phyloP scores from a whole-genome alignment of 176 grass and related monocot genomes.

The Raddia distichophylla region DNA sequence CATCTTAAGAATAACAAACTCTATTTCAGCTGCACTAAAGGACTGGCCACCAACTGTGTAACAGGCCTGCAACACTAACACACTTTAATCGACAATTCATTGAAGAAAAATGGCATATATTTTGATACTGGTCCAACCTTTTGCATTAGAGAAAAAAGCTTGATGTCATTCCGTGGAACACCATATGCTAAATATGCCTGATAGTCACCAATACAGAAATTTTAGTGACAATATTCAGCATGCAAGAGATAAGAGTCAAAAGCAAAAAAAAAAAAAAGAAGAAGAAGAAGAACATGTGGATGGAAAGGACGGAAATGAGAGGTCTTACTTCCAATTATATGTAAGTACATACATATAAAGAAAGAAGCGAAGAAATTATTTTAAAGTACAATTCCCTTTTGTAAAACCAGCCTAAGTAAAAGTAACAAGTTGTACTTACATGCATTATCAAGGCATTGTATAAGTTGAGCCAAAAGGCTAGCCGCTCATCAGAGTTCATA shows the following conservation, averaged over 20 bases:
- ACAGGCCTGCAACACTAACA: slow-evolving; percentile 64
- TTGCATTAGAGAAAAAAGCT: slow-evolving; percentile 98
- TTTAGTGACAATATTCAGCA: slow-evolving; percentile 1
- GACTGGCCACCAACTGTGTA: slow-evolving; percentile 90
- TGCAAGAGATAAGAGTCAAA: slow-evolving; percentile 19
- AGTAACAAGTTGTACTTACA: slow-evolving; percentile 66
- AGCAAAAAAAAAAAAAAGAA: not conserved
- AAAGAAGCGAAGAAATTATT: slow-evolving; percentile 18
- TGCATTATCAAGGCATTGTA: slow-evolving; percentile 99
- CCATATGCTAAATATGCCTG: slow-evolving; percentile 99
- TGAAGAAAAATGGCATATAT: slow-evolving; percentile 15
- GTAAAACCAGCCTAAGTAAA: slow-evolving; percentile 13
- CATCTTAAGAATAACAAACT: slow-evolving; percentile 91
- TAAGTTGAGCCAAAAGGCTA: slow-evolving; percentile 98
- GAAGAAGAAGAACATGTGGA: not conserved
- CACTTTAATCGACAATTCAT: slow-evolving; percentile 13
- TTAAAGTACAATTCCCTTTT: not conserved
- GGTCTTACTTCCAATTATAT: slow-evolving; percentile 9
- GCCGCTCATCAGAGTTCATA: slow-evolving; percentile 71
- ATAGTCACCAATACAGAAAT: slow-evolving; percentile 30
- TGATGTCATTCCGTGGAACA: slow-evolving; percentile 90
- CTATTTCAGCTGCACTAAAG: slow-evolving; percentile 95
- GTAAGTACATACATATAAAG: slow-evolving; percentile 28
- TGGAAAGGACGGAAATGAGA: not conserved
- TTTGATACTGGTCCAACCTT: slow-evolving; percentile 60